Evolutionary conservation across 768 basidiomycete genomes (phyloP).

Genomic region (Calocera cornea): DNA sequence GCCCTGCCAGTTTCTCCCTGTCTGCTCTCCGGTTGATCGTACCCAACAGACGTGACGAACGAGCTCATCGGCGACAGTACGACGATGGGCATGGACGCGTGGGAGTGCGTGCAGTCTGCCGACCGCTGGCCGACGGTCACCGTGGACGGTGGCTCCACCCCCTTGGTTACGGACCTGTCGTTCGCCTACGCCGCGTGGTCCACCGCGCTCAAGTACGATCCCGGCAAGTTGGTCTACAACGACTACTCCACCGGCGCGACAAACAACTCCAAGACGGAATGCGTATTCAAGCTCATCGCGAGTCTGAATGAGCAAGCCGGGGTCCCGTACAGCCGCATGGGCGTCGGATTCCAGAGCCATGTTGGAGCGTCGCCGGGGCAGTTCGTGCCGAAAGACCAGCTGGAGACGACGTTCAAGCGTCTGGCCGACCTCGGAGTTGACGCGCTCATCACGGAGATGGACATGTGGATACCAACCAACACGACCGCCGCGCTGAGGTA

Average conservation of each 20-base stretch:
- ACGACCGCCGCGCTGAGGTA: not conserved
- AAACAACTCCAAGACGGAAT: slow-evolving; percentile 8
- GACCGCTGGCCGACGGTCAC: not conserved
- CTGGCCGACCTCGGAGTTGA: slow-evolving; percentile 4
- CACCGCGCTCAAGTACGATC: not conserved
- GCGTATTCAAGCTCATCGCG: slow-evolving; percentile 5
- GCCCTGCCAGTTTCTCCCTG: not conserved
- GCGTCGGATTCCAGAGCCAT: slow-evolving; percentile 8
- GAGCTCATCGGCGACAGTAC: slow-evolving; percentile 3
- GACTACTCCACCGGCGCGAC: slow-evolving; percentile 6
- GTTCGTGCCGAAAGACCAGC: slow-evolving; percentile 1
- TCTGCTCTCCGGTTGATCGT: not conserved
- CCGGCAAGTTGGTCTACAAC: slow-evolving; percentile 4
- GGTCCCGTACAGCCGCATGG: slow-evolving; percentile 6
- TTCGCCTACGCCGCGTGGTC: not conserved
- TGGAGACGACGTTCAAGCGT: slow-evolving; percentile 7
- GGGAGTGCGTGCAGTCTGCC: not conserved
- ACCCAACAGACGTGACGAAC: not conserved
- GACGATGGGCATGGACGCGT: not conserved
- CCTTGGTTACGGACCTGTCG: not conserved
- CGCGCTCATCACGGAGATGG: slow-evolving; percentile 11
- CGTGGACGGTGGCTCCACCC: not conserved
- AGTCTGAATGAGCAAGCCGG: not conserved
- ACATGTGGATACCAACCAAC: slow-evolving; percentile 9
- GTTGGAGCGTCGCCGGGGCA: not conserved